Evolutionary conservation across 2,329 filamentous ascomycete genomes (phyloP), one percentile per base, ranked within the genome.

Genomic region (Sporothrix mexicana): DNA sequence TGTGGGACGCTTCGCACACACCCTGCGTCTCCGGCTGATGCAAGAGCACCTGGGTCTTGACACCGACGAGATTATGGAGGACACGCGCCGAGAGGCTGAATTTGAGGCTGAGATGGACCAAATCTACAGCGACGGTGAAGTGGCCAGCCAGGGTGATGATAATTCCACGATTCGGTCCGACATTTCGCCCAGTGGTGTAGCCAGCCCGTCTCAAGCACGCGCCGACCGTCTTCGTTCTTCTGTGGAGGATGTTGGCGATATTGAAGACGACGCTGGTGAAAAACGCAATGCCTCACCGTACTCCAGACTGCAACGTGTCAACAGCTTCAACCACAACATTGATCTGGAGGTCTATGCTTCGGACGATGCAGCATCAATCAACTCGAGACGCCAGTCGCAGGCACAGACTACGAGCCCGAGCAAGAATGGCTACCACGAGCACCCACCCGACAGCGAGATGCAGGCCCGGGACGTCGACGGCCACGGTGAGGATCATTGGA

Each of bases 11-110:
- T 99, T 98, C 81, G 93, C 96, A 6, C 95, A 98, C 80, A 96
- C 94, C 0, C 87, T 99, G 70, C 93, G 96, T 43, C 91, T 98
- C 84, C 92, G 96, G 36, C 85, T 98, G 67, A 98, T 98, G 96
- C 89, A 95, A 75, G 96, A 99, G 82, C 96, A 99, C 83, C 85
- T 99, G 43, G 96, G 96, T n/a, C 85, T 98, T 53, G 95, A 98
- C 79, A 94, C 97, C 3, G 96, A 99, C 80, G 93, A 93, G 78
- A 91, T 98, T 74, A 89, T 93, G 78, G 93, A 96, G 78, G 90
- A 95, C 74, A 91, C 94, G 76, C 87, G 91, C 69, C 88, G 88
- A 41, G 80, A 86, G 69, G 82, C 81, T 4, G 81, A 83, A 41
- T 90, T 87, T 76, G 85, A 88, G 77, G 81, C 83, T 3, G 87